Conservation (phyloP, 78 protist genomes). For the Salpingoeca rosetta region DNA sequence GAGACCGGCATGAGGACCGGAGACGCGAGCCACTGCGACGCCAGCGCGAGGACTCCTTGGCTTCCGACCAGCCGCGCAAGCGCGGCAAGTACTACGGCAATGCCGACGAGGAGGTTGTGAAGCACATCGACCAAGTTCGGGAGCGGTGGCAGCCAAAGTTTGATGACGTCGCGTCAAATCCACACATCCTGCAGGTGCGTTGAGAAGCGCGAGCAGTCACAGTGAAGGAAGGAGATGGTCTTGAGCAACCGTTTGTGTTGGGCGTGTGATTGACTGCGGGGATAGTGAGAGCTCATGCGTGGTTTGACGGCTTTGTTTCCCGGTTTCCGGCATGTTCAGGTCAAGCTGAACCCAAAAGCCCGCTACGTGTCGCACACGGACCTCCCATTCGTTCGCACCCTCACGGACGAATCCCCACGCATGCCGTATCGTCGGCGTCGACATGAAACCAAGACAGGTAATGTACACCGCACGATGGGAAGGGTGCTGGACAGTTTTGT, state of each 20-base stretch:
- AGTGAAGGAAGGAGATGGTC: too few species aligned
- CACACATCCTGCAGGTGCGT: not conserved
- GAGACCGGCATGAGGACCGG: too few species aligned
- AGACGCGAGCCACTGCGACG: too few species aligned
- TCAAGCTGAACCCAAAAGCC: not conserved
- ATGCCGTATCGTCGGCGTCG: conserved; percentile 18
- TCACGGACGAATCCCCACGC: not conserved
- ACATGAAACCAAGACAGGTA: conserved; percentile 22
- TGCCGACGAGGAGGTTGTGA: too few species aligned
- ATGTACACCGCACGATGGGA: too few species aligned
- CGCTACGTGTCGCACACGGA: not conserved
- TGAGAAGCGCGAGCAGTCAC: too few species aligned
- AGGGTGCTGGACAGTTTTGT: not conserved
- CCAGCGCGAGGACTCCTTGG: too few species aligned
- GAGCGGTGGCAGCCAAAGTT: too few species aligned
- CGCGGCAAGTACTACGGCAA: too few species aligned
- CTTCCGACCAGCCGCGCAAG: too few species aligned
- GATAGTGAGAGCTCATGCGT: not conserved
- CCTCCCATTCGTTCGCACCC: not conserved
- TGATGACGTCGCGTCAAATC: not conserved
- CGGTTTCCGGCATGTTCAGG: not conserved
- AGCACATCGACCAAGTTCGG: too few species aligned
- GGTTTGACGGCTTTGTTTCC: not conserved
- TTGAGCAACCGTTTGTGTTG: not conserved
- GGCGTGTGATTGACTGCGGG: not conserved